phyloP scores from a whole-genome alignment of 2,329 filamentous ascomycete genomes.

The Colletotrichum orchidophilum region DNA sequence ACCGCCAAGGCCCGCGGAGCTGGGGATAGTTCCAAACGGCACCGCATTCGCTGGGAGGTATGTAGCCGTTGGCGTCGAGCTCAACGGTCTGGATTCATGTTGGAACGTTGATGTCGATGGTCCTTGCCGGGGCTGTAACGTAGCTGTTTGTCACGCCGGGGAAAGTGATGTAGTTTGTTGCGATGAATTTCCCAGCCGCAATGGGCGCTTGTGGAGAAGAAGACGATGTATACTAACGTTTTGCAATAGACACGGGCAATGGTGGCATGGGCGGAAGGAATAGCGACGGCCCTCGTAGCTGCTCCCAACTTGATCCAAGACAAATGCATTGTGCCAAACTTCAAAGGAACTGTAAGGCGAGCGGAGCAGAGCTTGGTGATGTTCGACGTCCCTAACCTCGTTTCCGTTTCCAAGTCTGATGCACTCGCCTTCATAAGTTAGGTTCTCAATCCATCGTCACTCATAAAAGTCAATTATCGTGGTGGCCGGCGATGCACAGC shows the following conservation, averaged over 20 bases:
- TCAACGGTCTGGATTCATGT: constrained; percentile 48
- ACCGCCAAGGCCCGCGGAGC: constrained; percentile 42
- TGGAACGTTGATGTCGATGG: constrained; percentile 43
- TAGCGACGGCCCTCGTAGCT: background rate
- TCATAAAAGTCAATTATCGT: background rate
- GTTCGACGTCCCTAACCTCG: no score
- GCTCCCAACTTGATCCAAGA: background rate
- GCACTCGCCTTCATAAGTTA: background rate
- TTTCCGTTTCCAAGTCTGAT: background rate
- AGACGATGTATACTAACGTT: background rate
- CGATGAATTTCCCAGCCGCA: constrained; percentile 37
- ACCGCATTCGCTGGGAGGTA: constrained; percentile 43
- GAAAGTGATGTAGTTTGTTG: constrained; percentile 42
- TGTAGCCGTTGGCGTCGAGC: constrained; percentile 45
- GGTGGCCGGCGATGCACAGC: constrained; percentile 1
- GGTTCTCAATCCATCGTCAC: background rate
- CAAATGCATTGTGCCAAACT: background rate
- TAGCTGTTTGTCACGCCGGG: constrained; percentile 40
- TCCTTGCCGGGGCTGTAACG: constrained; percentile 42
- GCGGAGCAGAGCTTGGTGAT: background rate
- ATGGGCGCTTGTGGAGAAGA: background rate
- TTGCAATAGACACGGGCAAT: background rate
- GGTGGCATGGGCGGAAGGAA: constrained; percentile 15
- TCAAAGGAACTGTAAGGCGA: background rate
- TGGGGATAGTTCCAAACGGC: constrained; percentile 45